Base-by-base conservation (phyloP, 306 rosid genomes). In the Rosa multiflora region DNA sequence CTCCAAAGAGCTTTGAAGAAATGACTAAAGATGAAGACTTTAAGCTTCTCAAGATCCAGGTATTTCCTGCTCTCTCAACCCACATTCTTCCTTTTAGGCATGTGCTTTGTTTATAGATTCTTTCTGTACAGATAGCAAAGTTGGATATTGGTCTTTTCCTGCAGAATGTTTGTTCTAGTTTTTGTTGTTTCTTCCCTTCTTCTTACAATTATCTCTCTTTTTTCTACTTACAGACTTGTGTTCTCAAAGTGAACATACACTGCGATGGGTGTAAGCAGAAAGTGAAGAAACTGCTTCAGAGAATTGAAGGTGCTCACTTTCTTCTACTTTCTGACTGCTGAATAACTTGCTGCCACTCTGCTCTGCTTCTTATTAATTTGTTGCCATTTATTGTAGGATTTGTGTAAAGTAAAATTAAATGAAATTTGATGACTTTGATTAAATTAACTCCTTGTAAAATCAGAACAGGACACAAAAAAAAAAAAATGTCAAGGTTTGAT, bases 181-280 rank as follows among this genome's bases (percentile, higher is more conserved):
- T 80, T 83, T 82, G 62, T 79, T 83, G 74, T 78, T 82, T 78
- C 83, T 55, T 78, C 79, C 78, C 72, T 83, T 78, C 46, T 70
- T 64, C 58, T 26, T 11, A 63, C 43, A 35, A 32, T 23, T 78
- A 17, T 59, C 68, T 64, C 21, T 6, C 32, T 67, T 52, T 58
- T 39, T 42, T 76, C 72, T 56, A 26, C 73, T 63, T 86, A 80
- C 97, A 95, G 97, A 95, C 97, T 73, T 95, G 89, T 84, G 86
- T 78, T 83, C 97, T 95, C 84, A 92, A 87, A 84, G 99, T 95
- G 90, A 92, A 88, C 88, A 87, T 92, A 64, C 97, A 95, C 88
- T 95, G 99, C 88, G 99, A 95, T 90, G 99, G 99, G 51, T 95
- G 99, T 87, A 89, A 89, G 90, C 99, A 88, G 88, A 92, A 95